Conservation (phyloP, 768 basidiomycete species). For the Amyloporia xantha region DNA sequence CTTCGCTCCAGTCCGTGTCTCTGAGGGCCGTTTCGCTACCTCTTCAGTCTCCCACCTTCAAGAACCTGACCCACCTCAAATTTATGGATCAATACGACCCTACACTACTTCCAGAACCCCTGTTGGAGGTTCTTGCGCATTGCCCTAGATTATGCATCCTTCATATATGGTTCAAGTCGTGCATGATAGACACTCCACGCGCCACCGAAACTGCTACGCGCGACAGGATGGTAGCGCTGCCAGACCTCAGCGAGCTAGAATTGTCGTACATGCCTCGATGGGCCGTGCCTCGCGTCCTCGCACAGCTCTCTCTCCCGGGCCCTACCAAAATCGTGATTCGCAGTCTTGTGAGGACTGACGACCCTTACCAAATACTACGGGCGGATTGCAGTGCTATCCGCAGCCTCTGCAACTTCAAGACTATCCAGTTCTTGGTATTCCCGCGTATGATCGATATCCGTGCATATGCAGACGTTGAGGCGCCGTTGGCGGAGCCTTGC, state of each 20-base stretch:
- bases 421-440: neutral
- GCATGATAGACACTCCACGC: no score
- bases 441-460: neutral
- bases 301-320: neutral
- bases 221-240: neutral
- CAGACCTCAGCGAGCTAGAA: neutral
- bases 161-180: no score
- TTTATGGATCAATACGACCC: neutral
- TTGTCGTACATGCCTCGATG: neutral
- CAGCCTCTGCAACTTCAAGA: neutral
- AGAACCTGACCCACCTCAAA: neutral
- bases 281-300: neutral
- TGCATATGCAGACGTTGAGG: neutral
- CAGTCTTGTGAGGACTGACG: no score
- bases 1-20: no score
- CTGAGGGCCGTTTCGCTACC: no score
- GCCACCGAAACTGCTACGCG: no score
- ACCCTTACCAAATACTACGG: neutral
- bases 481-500: neutral
- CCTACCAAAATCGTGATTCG: no score
- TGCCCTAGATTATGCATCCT: no score
- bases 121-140: no score
- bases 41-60: no score
- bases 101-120: no score
- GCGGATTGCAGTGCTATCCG: neutral